Percentiles rank a stretch among this genome's conserved stretches.
Conservation (phyloP, 441 rosid species). For the Syzygium syzygioides region DNA sequence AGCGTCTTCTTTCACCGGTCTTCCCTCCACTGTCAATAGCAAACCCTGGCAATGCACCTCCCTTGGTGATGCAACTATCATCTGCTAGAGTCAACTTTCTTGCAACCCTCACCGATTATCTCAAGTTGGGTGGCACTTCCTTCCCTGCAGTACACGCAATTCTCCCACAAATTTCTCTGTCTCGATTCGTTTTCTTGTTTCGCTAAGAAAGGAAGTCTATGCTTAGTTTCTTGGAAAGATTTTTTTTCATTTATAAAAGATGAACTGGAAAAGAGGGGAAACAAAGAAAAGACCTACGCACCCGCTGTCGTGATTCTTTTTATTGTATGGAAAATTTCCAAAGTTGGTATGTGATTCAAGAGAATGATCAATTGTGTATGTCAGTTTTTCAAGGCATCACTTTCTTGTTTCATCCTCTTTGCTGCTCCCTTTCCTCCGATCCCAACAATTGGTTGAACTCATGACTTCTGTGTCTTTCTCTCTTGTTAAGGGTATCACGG, state of each 20-base stretch:
- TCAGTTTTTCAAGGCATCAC: neutral
- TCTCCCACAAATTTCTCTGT: neutral
- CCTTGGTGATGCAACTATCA: neutral
- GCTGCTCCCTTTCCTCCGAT: neutral
- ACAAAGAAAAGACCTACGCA: neutral
- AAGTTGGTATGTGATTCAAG: neutral
- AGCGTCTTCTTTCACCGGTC: neutral
- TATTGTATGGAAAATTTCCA: neutral
- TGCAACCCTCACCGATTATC: neutral
- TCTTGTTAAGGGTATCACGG: neutral
- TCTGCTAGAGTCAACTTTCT: neutral
- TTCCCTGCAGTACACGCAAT: neutral
- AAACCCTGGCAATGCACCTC: neutral
- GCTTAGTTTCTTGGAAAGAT: neutral
- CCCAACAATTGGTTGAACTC: neutral
- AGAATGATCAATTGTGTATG: neutral
- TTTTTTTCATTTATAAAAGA: neutral
- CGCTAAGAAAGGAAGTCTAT: neutral
- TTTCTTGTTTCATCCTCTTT: neutral
- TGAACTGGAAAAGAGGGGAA: neutral
- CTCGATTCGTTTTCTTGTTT: neutral
- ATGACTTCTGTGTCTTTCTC: neutral
- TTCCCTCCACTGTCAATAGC: neutral
- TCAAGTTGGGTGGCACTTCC: neutral
- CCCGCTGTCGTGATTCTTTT: neutral